These are phyloP conservation scores for Cajanus cajan DNA, from an alignment of 306 rosid genomes.

Conservation along the genomic window DNA sequence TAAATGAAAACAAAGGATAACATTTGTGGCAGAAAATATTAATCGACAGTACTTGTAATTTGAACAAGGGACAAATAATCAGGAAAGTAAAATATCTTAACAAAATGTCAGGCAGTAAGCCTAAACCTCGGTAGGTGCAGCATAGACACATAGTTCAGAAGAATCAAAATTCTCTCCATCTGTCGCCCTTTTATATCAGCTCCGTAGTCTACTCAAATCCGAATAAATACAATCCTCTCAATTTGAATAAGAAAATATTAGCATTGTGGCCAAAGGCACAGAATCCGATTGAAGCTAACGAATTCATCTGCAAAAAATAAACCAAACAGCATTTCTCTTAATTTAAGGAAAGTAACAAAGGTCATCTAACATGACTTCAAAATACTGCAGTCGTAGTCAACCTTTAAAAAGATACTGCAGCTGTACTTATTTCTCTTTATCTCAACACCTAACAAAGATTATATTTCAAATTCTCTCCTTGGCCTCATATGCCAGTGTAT, in stretches of 20 bases:
- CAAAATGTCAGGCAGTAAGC: slow-evolving; percentile 34
- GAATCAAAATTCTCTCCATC: slow-evolving; percentile 29
- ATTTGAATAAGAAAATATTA: slow-evolving; percentile 29
- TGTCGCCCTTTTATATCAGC: slow-evolving; percentile 23
- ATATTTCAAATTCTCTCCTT: not conserved
- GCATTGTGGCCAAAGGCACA: slow-evolving; percentile 25
- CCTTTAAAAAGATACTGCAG: not conserved
- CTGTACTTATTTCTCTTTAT: not conserved
- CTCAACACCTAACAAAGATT: not conserved
- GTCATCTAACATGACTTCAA: not conserved
- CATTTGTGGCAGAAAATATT: slow-evolving; percentile 18
- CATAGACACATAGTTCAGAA: slow-evolving; percentile 25
- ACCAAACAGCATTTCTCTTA: slow-evolving; percentile 18
- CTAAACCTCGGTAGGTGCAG: slow-evolving; percentile 23
- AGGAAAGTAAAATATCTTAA: slow-evolving; percentile 32
- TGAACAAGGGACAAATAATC: slow-evolving; percentile 21
- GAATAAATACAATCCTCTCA: slow-evolving; percentile 33
- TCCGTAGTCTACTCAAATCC: slow-evolving; percentile 20
- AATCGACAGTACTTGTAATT: slow-evolving; percentile 15
- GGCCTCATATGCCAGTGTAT: slow-evolving; percentile 14
- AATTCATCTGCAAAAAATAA: slow-evolving; percentile 46
- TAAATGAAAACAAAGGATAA: slow-evolving; percentile 15
- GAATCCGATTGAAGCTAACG: slow-evolving; percentile 33
- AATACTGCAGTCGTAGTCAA: not conserved
- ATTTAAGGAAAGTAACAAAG: slow-evolving; percentile 12